These are phyloP conservation scores for Marasmius sp. DNA, from an alignment of 1,284 basidiomycete genomes.

Conservation along the genomic window DNA sequence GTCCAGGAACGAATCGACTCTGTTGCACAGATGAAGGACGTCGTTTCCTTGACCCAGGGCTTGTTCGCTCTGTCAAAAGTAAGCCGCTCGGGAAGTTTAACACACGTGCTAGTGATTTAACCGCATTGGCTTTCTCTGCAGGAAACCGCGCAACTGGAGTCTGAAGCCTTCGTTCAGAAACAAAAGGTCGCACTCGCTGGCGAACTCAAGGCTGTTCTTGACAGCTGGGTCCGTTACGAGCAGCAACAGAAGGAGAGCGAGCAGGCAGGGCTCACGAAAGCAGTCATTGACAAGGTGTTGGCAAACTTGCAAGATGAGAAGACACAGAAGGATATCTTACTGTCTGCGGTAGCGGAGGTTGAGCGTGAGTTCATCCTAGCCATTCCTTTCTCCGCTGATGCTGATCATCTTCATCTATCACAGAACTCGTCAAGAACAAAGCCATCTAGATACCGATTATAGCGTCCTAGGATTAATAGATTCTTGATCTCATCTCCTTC, in stretches of 20 bases:
- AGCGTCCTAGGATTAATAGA: conserved; percentile 5
- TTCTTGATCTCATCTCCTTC: neutral
- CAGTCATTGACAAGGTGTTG: conserved; percentile 86
- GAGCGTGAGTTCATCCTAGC: conserved; percentile 70
- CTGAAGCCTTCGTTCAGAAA: conserved; percentile 86
- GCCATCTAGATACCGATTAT: conserved; percentile 36
- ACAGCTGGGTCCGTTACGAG: conserved; percentile 98
- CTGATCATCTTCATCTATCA: neutral
- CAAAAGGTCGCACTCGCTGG: conserved; percentile 87
- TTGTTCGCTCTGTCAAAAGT: conserved; percentile 95
- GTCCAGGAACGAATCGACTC: conserved; percentile 92
- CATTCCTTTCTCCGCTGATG: neutral
- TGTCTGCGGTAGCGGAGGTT: conserved; percentile 85
- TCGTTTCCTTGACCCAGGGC: conserved; percentile 85
- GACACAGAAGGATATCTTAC: conserved; percentile 89
- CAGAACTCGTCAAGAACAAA: conserved; percentile 50
- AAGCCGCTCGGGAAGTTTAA: conserved; percentile 16
- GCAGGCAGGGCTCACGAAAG: conserved; percentile 88
- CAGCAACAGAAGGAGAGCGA: conserved; percentile 96
- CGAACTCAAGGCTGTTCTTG: conserved; percentile 93
- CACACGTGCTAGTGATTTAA: neutral
- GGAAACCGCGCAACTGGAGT: conserved; percentile 93
- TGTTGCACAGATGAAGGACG: conserved; percentile 93
- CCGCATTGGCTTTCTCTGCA: conserved; percentile 25
- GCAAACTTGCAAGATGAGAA: conserved; percentile 86